These are phyloP conservation scores for Sporothrix brunneoviolacea DNA, from an alignment of 2,329 filamentous ascomycete genomes.

Conservation along the genomic window DNA sequence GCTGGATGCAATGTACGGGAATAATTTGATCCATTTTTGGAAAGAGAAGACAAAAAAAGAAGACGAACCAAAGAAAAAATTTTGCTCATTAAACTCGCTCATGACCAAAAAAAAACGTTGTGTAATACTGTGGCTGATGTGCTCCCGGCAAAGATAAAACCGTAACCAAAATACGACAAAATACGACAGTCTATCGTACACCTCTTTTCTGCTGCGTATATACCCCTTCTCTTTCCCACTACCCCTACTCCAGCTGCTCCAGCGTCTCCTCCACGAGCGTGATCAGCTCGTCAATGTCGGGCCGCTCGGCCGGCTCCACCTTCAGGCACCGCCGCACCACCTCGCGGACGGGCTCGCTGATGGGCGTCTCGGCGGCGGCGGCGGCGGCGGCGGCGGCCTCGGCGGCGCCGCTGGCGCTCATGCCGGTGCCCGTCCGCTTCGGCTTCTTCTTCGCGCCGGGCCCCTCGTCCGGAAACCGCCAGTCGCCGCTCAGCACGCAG, in stretches of 20 bases:
- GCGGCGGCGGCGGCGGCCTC: slow-evolving; percentile 24
- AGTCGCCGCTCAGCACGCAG: slow-evolving; percentile 88
- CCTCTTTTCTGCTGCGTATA: not conserved
- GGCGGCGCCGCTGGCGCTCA: slow-evolving; percentile 22
- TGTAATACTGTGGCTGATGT: no score
- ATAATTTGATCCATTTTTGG: not conserved
- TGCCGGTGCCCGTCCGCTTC: slow-evolving; percentile 26
- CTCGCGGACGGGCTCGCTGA: slow-evolving; percentile 78
- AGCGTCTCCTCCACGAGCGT: slow-evolving; percentile 69
- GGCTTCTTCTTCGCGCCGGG: slow-evolving; percentile 40
- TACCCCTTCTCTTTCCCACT: slow-evolving; percentile 30
- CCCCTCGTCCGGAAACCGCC: slow-evolving; percentile 89
- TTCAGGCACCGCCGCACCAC: slow-evolving; percentile 79
- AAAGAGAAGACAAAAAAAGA: not conserved
- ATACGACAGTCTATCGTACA: slow-evolving; percentile 9
- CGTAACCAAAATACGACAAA: not conserved
- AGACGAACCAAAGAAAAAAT: not conserved
- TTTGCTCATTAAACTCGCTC: slow-evolving; percentile 7
- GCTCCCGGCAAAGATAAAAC: not conserved
- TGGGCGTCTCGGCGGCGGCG: slow-evolving; percentile 38
- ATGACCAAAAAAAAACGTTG: not conserved
- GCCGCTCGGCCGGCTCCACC: slow-evolving; percentile 81
- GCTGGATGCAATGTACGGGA: not conserved
- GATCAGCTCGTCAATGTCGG: slow-evolving; percentile 80
- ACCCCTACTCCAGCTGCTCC: slow-evolving; percentile 57